Conservation (phyloP, 2,329 filamentous ascomycete genomes). For the Calonectria pseudoturangicola region DNA sequence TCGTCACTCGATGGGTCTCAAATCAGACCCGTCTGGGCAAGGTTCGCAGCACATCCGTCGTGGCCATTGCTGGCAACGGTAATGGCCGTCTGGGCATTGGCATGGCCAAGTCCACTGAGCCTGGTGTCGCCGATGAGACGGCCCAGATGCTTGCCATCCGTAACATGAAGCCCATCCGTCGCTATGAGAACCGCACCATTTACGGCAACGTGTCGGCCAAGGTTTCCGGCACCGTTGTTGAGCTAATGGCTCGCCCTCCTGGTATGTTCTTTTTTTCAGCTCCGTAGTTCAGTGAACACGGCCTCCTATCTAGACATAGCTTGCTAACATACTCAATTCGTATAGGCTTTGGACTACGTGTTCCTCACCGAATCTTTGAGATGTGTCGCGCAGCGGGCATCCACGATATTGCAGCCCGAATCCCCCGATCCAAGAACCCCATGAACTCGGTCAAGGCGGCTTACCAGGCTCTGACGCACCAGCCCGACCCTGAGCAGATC, state of each 20-base stretch:
- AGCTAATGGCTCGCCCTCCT: conserved; percentile 88
- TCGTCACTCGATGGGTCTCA: conserved; percentile 84
- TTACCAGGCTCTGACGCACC: conserved; percentile 86
- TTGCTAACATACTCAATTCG: conserved; percentile 25
- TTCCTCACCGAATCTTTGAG: conserved; percentile 94
- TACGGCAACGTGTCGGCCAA: conserved; percentile 90
- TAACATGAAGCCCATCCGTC: conserved; percentile 93
- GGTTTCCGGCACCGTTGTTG: conserved; percentile 89
- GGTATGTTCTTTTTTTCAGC: conserved; percentile 73
- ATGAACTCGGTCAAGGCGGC: conserved; percentile 99
- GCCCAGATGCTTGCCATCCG: conserved; percentile 88
- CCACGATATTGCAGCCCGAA: conserved; percentile 87
- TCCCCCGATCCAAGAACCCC: conserved; percentile 91
- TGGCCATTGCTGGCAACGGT: conserved; percentile 90
- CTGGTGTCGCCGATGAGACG: conserved; percentile 79
- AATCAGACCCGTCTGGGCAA: conserved; percentile 99
- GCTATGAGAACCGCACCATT: conserved; percentile 95
- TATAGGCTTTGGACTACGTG: conserved; percentile 93
- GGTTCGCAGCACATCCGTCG: conserved; percentile 83
- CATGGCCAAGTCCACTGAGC: conserved; percentile 90
- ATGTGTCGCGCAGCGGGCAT: conserved; percentile 93
- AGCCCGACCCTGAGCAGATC: conserved; percentile 91
- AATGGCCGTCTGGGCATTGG: conserved; percentile 92
- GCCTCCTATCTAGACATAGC: neutral
- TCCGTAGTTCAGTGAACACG: neutral